These are phyloP conservation scores for Fusarium subglutinans DNA, from an alignment of 2,329 filamentous ascomycete genomes.

Conservation along the genomic window DNA sequence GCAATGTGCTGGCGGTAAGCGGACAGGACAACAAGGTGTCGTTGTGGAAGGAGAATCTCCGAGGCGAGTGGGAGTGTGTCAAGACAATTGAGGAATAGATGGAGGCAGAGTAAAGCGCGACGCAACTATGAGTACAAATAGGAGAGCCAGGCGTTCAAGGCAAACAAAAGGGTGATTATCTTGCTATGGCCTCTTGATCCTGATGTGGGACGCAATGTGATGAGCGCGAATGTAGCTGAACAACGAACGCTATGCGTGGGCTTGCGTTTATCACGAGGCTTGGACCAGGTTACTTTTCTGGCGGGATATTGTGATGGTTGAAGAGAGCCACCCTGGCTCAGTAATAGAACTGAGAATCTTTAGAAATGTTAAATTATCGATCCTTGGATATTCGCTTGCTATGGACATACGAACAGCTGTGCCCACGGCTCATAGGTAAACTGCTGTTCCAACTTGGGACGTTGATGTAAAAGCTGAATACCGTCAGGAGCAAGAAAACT, in stretches of 20 bases:
- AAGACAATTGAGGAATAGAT: slow-evolving; percentile 91
- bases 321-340: neutral
- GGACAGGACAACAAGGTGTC: slow-evolving; percentile 97
- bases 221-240: neutral
- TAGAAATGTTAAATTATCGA: slow-evolving; percentile 6
- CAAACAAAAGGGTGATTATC: slow-evolving; percentile 42
- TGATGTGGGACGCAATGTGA: slow-evolving; percentile 25
- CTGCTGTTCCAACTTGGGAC: slow-evolving; percentile 18
- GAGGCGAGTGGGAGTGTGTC: slow-evolving; percentile 95
- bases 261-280: neutral
- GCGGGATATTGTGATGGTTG: neutral
- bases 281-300: neutral
- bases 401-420: neutral
- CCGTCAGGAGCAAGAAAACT: slow-evolving; percentile 5
- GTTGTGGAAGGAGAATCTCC: slow-evolving; percentile 97
- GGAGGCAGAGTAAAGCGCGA: slow-evolving; percentile 57
- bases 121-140: slow-evolving; percentile 74
- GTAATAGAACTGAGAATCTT: slow-evolving; percentile 18
- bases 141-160: slow-evolving; percentile 50
- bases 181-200: slow-evolving; percentile 36
- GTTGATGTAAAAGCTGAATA: slow-evolving; percentile 32
- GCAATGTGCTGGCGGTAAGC: slow-evolving; percentile 93
- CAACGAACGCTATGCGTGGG: neutral
- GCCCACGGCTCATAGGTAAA: neutral
- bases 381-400: neutral